Evolutionary conservation across 192 early-diverging fungal genomes (phyloP).

Genomic region (Coemansia sp.): DNA sequence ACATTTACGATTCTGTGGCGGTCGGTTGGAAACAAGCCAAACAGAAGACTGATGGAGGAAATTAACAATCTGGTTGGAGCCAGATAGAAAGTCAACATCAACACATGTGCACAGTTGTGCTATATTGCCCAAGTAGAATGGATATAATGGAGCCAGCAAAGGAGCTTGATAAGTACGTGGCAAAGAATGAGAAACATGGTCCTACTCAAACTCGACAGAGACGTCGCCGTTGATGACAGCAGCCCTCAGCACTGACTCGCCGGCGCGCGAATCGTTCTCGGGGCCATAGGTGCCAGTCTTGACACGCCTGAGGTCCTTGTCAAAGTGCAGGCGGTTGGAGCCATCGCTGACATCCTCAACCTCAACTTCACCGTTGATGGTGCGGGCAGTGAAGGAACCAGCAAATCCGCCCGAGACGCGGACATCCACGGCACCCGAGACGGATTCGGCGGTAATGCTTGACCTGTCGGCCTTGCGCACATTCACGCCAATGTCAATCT

Average conservation of each 20-base stretch:
- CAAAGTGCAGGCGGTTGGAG: constrained; percentile 48
- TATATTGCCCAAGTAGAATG: too few species aligned
- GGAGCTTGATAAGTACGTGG: not conserved
- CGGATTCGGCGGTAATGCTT: constrained; percentile 24
- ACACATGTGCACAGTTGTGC: too few species aligned
- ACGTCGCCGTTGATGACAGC: constrained; percentile 32
- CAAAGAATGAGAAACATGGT: not conserved
- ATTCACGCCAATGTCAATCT: constrained; percentile 38
- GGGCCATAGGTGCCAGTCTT: constrained; percentile 46
- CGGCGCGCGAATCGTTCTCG: constrained; percentile 15
- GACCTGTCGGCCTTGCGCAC: constrained; percentile 35
- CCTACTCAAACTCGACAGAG: constrained; percentile 37
- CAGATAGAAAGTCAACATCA: not conserved
- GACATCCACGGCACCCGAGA: constrained; percentile 27
- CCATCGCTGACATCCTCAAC: constrained; percentile 49
- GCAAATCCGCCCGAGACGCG: constrained; percentile 44
- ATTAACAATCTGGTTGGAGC: constrained; percentile 32
- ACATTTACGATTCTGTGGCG: constrained; percentile 48
- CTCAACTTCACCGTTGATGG: constrained; percentile 25
- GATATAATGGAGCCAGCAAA: not conserved
- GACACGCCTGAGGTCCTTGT: constrained; percentile 29
- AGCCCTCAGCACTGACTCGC: constrained; percentile 28
- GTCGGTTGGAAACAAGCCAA: constrained; percentile 16
- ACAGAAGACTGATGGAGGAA: constrained; percentile 27
- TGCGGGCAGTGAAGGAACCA: constrained; percentile 31